Conservation (phyloP, 352 stramenopile species). For the Lagenidium sp. region DNA sequence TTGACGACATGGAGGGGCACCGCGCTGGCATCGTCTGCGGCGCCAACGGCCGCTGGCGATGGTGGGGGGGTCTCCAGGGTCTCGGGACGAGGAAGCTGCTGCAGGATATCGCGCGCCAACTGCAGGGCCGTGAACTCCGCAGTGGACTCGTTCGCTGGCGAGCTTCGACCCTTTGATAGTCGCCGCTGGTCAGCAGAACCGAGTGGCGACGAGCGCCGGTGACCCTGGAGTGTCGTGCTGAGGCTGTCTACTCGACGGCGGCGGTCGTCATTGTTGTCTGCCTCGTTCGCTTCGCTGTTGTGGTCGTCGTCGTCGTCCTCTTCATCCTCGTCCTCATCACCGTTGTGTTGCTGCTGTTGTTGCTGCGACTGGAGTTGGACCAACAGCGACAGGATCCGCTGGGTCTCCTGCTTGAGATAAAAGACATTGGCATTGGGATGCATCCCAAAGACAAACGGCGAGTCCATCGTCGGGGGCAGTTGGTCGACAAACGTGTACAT, state of each 20-base stretch:
- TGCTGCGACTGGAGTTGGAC: conserved; percentile 26
- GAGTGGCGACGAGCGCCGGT: neutral
- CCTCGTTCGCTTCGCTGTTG: neutral
- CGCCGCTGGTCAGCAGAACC: too few relatives aligned
- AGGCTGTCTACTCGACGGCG: neutral
- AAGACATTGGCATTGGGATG: conserved; percentile 73
- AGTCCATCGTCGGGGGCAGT: conserved; percentile 30
- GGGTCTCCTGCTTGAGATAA: conserved; percentile 45
- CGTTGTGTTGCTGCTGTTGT: neutral
- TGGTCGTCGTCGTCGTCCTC: conserved; percentile 2
- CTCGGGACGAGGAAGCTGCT: conserved; percentile 6
- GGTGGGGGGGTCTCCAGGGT: too few relatives aligned
- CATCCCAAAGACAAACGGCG: conserved; percentile 72
- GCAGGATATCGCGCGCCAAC: conserved; percentile 12
- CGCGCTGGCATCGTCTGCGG: neutral
- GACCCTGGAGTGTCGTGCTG: neutral
- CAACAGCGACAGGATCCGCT: conserved; percentile 27
- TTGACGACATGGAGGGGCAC: conserved; percentile 62
- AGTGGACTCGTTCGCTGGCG: too few relatives aligned
- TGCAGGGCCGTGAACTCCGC: conserved; percentile 7
- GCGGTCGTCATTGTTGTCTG: neutral
- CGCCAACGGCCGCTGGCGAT: too few relatives aligned
- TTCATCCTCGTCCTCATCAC: neutral
- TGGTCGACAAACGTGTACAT: conserved; percentile 45
- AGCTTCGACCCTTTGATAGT: too few relatives aligned